These are phyloP conservation scores for Syzygium aqueum DNA, from an alignment of 345 rosid species.

Conservation along the genomic window DNA sequence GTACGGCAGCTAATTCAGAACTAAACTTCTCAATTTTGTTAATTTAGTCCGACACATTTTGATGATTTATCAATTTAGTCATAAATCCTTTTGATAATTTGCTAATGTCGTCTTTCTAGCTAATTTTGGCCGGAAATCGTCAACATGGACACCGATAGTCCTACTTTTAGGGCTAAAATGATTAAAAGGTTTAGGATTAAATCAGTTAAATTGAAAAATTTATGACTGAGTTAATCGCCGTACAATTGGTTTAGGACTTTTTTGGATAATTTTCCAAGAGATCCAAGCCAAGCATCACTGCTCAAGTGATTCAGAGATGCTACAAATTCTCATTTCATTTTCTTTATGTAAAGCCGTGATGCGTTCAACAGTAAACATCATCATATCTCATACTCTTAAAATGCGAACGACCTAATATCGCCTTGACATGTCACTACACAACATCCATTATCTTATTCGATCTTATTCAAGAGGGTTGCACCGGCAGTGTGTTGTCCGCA, in stretches of 20 bases:
- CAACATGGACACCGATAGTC: too few species aligned
- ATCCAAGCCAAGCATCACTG: neutral
- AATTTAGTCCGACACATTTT: too few species aligned
- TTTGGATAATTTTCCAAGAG: neutral
- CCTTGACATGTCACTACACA: too few species aligned
- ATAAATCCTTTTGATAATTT: too few species aligned
- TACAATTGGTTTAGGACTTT: neutral
- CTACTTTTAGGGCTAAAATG: too few species aligned
- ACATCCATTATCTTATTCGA: neutral
- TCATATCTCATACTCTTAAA: neutral
- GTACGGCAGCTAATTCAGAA: too few species aligned
- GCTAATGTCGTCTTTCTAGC: too few species aligned
- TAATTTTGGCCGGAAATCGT: too few species aligned
- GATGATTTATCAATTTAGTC: too few species aligned
- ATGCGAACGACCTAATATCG: neutral
- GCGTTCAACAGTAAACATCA: neutral
- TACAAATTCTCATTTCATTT: neutral
- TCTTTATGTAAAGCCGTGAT: neutral
- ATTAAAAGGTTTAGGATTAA: too few species aligned
- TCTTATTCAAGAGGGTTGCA: neutral
- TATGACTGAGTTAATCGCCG: rapidly evolving
- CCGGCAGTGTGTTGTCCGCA: neutral
- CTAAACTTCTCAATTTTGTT: too few species aligned
- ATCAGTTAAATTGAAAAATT: too few species aligned
- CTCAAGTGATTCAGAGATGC: neutral